These are phyloP conservation scores for Imleria badia DNA, from an alignment of 768 basidiomycete species.

Conservation along the genomic window DNA sequence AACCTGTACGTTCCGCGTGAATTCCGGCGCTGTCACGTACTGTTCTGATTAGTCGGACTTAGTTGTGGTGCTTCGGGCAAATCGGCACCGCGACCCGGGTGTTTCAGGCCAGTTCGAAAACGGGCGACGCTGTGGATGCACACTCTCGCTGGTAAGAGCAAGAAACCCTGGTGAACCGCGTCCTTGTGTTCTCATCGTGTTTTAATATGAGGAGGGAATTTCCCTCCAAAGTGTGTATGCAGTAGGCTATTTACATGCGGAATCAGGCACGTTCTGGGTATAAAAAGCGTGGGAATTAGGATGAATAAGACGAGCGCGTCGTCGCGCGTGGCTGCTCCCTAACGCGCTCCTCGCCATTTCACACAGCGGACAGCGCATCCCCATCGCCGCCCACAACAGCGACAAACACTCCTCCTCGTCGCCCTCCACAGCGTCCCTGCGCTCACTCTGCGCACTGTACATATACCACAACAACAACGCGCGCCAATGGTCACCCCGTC, in stretches of 20 bases:
- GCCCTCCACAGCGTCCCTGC: conserved; percentile 12
- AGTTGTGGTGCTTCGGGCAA: conserved; percentile 19
- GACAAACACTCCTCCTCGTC: conserved; percentile 21
- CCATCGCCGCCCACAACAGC: conserved; percentile 33
- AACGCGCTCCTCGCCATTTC: conserved; percentile 39
- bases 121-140: background rate
- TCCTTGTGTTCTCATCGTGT: conserved; percentile 15
- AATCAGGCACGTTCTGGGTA: conserved; percentile 26
- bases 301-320: conserved; percentile 40
- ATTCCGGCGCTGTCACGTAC: conserved; percentile 16
- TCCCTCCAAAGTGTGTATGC: conserved; percentile 8
- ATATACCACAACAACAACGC: conserved; percentile 17
- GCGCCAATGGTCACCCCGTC: conserved; percentile 72
- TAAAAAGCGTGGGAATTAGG: conserved; percentile 32
- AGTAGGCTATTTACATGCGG: conserved; percentile 16
- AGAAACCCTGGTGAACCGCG: background rate
- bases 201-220: conserved; percentile 7
- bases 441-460: conserved; percentile 17
- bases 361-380: conserved; percentile 38
- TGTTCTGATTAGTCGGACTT: conserved; percentile 28
- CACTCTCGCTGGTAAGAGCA: conserved; percentile 2
- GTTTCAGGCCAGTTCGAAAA: conserved; percentile 13
- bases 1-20: conserved; percentile 28
- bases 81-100: conserved; percentile 7
- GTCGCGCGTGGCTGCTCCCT: conserved; percentile 36